Conservation (phyloP, 176 grass and related monocot genomes). For the Guadua angustifolia region DNA sequence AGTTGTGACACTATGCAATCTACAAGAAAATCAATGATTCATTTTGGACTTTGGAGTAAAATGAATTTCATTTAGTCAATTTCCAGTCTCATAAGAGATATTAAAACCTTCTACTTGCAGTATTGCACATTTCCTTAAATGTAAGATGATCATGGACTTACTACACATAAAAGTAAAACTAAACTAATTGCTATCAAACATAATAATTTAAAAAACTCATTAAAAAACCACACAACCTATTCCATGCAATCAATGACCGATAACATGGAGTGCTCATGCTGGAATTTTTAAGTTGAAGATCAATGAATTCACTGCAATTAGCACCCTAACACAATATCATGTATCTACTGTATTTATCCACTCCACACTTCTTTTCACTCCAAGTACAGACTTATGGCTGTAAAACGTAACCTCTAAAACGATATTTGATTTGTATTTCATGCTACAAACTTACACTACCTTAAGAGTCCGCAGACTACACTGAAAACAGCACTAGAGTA, state of each 20-base stretch:
- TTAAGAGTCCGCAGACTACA: background rate
- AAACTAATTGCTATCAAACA: conserved; percentile 18
- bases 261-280: conserved; percentile 12
- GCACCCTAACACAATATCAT: conserved; percentile 25
- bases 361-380: background rate
- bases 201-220: background rate
- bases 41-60: background rate
- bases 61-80: background rate
- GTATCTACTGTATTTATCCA: background rate
- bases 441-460: background rate
- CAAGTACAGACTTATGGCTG: background rate
- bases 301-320: background rate
- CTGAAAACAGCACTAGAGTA: background rate
- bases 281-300: conserved; percentile 26
- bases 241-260: background rate
- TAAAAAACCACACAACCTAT: background rate
- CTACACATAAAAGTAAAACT: conserved; percentile 10
- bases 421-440: conserved; percentile 20
- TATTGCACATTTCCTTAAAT: background rate
- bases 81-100: background rate
- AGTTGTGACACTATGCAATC: background rate
- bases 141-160: background rate
- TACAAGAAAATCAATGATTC: background rate
- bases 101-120: background rate
- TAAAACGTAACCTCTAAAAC: background rate